Evolutionary conservation across 441 rosid species (phyloP).

Genomic region (Francoa sonchifolia): DNA sequence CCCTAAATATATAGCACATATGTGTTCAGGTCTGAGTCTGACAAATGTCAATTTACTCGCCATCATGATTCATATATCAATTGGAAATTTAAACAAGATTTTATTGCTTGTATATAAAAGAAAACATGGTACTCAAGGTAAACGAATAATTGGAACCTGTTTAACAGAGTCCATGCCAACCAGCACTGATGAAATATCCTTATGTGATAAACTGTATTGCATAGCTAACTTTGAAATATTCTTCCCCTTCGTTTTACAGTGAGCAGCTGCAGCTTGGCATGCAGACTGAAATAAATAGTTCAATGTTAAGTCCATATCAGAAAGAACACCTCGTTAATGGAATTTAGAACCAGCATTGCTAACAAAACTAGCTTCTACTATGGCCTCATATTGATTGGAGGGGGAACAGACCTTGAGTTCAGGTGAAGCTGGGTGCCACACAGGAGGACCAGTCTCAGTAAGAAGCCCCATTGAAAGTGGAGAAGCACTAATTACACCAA

Average conservation of each 20-base stretch:
- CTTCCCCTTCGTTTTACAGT: constrained; percentile 70
- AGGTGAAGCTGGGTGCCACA: constrained; percentile 89
- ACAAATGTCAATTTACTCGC: too few relatives aligned
- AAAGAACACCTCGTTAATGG: not conserved
- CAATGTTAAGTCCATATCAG: not conserved
- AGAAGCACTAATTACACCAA: constrained; percentile 76
- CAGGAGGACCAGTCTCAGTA: constrained; percentile 82
- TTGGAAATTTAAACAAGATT: not conserved
- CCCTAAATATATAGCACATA: too few relatives aligned
- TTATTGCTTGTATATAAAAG: not conserved
- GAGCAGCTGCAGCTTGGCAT: constrained; percentile 56
- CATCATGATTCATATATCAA: too few relatives aligned
- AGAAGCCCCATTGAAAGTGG: constrained; percentile 92
- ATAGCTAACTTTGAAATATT: constrained; percentile 72
- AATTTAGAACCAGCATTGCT: too few relatives aligned
- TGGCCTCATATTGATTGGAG: too few relatives aligned
- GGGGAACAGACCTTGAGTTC: constrained; percentile 54
- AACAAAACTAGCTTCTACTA: too few relatives aligned
- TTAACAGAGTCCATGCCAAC: constrained; percentile 78
- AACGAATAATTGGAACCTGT: constrained; percentile 38
- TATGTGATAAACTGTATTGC: constrained; percentile 72
- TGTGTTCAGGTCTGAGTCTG: too few relatives aligned
- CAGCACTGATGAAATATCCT: constrained; percentile 61
- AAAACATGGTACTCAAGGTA: constrained; percentile 6
- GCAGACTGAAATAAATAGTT: constrained; percentile 42